Percentiles rank a stretch among this genome's conserved stretches.
phyloP scores from a whole-genome alignment of 2,329 filamentous ascomycete species.

The Ophiostoma himal-ulmi region DNA sequence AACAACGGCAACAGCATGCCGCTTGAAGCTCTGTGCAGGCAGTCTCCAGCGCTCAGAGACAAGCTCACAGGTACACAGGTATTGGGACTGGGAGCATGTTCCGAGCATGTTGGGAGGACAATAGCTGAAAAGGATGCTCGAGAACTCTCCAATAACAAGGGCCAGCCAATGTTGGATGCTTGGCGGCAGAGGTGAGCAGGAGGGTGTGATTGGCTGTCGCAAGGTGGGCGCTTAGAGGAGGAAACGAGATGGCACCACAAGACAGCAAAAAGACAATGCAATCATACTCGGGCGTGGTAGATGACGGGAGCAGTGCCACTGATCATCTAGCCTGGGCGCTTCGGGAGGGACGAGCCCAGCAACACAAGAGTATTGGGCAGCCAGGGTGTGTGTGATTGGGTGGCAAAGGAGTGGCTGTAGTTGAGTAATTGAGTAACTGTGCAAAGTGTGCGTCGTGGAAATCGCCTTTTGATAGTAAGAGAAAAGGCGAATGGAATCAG shows the following conservation, averaged over 20 bases:
- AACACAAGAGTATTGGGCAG: not conserved
- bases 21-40: not conserved
- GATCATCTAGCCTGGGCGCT: constrained; percentile 11
- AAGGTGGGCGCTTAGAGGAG: constrained; percentile 22
- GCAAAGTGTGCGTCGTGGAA: no score
- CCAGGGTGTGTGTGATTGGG: constrained; percentile 6
- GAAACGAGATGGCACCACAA: not conserved
- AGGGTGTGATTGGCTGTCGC: constrained; percentile 22
- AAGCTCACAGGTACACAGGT: not conserved
- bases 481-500: not conserved
- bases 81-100: not conserved
- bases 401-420: no score
- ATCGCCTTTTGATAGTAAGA: no score
- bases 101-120: not conserved
- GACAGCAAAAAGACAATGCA: not conserved
- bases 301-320: not conserved
- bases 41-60: not conserved
- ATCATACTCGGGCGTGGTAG: not conserved
- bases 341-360: not conserved
- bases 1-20: not conserved
- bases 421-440: no score
- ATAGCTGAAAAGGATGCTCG: not conserved
- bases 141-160: constrained; percentile 1
- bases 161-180: constrained; percentile 14
- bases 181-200: constrained; percentile 17